These are phyloP conservation scores for Trichopus zeylanicus DNA, from an alignment of 116 monocot species.

Conservation along the genomic window DNA sequence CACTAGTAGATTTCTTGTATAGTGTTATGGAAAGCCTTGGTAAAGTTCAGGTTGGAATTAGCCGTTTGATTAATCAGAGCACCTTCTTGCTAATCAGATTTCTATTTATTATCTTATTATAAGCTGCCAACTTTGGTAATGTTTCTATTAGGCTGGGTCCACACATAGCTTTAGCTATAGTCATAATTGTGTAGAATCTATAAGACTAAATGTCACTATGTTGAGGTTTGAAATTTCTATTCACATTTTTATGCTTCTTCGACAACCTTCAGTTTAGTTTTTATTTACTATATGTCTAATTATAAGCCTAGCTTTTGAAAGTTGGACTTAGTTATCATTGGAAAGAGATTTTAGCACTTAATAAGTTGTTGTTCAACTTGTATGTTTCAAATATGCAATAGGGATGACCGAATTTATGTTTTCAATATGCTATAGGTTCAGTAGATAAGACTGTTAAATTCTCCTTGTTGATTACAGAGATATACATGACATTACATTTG, in stretches of 20 bases:
- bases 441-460: constrained; percentile 94
- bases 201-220: not conserved
- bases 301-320: no score
- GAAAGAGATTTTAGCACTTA: no score
- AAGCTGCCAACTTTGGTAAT: no score
- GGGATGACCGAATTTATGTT: not conserved
- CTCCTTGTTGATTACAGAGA: no score
- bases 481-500: no score
- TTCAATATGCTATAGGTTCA: constrained; percentile 63
- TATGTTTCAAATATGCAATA: not conserved
- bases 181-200: no score
- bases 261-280: not conserved
- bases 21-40: not conserved
- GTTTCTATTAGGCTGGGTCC: no score
- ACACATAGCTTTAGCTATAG: no score
- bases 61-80: not conserved
- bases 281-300: not conserved
- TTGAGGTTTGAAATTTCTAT: not conserved
- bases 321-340: no score
- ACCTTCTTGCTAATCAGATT: not conserved
- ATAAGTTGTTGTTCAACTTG: no score
- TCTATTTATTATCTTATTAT: not conserved
- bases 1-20: no score
- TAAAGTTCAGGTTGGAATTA: not conserved
- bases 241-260: not conserved